Conservation (phyloP, 208 protist species). For the Naegleria fowleri region DNA sequence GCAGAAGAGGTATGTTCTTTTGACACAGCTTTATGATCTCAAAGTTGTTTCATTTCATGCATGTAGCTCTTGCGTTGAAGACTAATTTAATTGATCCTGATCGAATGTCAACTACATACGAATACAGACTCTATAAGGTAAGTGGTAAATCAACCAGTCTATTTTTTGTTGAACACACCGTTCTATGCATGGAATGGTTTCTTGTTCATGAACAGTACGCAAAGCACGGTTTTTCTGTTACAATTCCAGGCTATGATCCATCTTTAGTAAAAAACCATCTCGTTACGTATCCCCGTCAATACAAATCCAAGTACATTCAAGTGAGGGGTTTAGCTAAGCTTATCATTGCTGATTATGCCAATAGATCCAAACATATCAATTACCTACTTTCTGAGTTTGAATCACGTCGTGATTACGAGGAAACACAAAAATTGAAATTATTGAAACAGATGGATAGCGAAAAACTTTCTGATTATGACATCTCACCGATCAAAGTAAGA, state of each 20-base stretch:
- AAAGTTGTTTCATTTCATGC: background rate
- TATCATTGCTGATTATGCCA: background rate
- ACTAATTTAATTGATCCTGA: conserved; percentile 36
- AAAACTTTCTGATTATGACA: background rate
- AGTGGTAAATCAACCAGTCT: no score
- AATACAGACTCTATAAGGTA: conserved; percentile 32
- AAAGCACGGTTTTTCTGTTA: conserved; percentile 32
- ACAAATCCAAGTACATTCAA: background rate
- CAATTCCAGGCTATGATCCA: conserved; percentile 25
- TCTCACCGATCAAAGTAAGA: background rate
- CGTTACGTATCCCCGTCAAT: background rate
- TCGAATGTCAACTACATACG: conserved; percentile 35
- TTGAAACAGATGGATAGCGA: background rate
- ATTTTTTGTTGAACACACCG: no score
- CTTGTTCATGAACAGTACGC: no score
- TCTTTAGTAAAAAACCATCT: background rate
- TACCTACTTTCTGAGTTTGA: background rate
- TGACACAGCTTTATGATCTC: no score
- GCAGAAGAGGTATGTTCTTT: no score
- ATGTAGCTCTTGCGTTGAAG: background rate
- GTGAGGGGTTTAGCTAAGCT: background rate
- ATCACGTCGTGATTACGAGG: background rate
- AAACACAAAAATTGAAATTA: background rate
- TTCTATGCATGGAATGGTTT: no score
- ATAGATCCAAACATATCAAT: background rate